phyloP scores from a whole-genome alignment of 495 filamentous ascomycete genomes.

The Annulohypoxylon maeteangense region DNA sequence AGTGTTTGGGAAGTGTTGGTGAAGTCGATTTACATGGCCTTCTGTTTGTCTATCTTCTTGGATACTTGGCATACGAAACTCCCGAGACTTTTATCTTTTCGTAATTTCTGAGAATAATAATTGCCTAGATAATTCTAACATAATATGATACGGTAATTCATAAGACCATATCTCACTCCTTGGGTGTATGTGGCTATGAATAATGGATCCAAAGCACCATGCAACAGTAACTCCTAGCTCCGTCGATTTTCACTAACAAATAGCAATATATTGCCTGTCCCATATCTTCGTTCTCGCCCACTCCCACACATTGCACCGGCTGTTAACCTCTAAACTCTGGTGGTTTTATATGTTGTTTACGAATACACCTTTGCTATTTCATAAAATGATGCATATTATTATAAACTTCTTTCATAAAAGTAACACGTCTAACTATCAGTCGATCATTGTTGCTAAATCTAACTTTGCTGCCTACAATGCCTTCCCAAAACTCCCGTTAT shows the following conservation, averaged over 20 bases:
- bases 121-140: not conserved
- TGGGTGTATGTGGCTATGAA: not conserved
- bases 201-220: not conserved
- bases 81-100: not conserved
- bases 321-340: not conserved
- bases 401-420: not conserved
- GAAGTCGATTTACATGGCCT: slow-evolving; percentile 6
- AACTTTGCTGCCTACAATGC: not conserved
- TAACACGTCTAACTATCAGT: not conserved
- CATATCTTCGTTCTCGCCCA: not conserved
- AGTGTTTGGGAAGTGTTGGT: not conserved
- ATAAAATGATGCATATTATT: not conserved
- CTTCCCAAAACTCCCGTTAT: not conserved
- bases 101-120: not conserved
- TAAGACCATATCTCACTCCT: not conserved
- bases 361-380: not conserved
- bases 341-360: not conserved
- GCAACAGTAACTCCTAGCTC: not conserved
- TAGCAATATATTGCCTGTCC: not conserved
- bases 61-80: not conserved
- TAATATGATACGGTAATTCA: not conserved
- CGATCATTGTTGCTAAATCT: not conserved
- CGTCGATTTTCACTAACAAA: not conserved
- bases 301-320: not conserved
- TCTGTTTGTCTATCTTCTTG: slow-evolving; percentile 9